A percentile compares a stretch with the other conserved stretches of the same genome.
Conservation (phyloP, 257 asterid genomes). For the Leonotis leonurus region DNA sequence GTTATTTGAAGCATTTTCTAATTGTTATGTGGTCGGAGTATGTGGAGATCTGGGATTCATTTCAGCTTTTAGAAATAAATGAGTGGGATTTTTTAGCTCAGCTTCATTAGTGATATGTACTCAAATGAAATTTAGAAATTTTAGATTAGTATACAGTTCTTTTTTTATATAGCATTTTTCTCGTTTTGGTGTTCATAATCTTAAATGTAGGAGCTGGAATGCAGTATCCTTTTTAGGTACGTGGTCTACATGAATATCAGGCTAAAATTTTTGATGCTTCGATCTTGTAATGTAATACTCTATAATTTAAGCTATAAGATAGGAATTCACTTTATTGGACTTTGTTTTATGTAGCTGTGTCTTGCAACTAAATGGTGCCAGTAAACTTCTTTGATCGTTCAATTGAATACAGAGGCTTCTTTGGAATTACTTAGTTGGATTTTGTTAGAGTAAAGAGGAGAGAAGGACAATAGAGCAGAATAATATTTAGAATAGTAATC, state of each 20-base stretch:
- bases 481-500: no score
- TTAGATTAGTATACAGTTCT: background rate
- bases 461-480: no score
- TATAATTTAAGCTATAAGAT: background rate
- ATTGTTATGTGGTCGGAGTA: slow-evolving; percentile 1
- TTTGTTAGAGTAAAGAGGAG: no score
- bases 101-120: background rate
- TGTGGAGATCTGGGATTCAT: slow-evolving; percentile 23
- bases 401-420: background rate
- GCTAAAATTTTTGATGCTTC: background rate
- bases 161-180: background rate
- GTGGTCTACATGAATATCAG: background rate
- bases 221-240: background rate
- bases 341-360: background rate
- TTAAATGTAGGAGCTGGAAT: slow-evolving; percentile 6
- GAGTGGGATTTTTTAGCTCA: background rate
- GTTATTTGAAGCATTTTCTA: slow-evolving; percentile 1
- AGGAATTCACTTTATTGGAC: background rate
- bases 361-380: background rate
- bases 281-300: background rate
- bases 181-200: background rate
- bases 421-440: background rate
- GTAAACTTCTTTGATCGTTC: no score
- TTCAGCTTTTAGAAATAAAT: background rate
- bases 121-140: slow-evolving; percentile 1